Base-by-base conservation (phyloP, 352 stramenopile species). In the Blastocystis sp. region DNA sequence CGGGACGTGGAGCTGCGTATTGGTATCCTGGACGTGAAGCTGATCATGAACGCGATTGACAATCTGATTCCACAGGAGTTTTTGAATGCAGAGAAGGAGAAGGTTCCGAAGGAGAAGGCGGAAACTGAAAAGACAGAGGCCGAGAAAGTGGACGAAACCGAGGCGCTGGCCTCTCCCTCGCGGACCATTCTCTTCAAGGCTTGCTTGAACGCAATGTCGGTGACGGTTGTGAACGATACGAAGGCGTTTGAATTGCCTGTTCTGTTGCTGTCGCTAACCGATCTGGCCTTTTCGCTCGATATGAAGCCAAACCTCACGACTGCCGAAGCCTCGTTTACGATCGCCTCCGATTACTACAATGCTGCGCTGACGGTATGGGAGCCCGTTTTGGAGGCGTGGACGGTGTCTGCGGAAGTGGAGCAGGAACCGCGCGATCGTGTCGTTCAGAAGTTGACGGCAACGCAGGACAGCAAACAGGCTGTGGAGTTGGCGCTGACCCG, bases 211-310 rank as follows among this genome's bases (percentile, higher is more conserved):
- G 51, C 57, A 16, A 14, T 85, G 7, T 42, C 36, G 1, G 36
- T 85, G 9, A 85, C 75, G 32, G 75, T 85, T 7, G 75, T 85
- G 36, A 85, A 85, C 40, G 75, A 85, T 40, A 63, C 75, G 40
- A 85, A 75, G 38, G 75, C 76, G 27, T 85, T 51, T n/a, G 57
- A 72, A 24, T 38, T 85, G 8, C 75, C 75, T 11, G 53, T 85
- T n/a, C 48, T 85, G 32, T n/a, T 56, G 44, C 24, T 85, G 40
- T 21, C 36, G 44, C 11, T 85, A 11, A 48, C 34, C 27, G 75
- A 85, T 40, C 4, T 85, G 21, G 34, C 34, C 18, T 34, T 21
- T 32, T n/a, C 36, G 11, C 18, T 84, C 7, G 51, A 46, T 34
- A 84, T 84, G 71, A 75, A 40, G 36, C 32, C 36, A 11, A 53